A percentile compares a stretch with the other conserved stretches of the same genome.
These are phyloP conservation scores for Artomyces pyxidatus DNA, from an alignment of 768 basidiomycete genomes.

Conservation along the genomic window DNA sequence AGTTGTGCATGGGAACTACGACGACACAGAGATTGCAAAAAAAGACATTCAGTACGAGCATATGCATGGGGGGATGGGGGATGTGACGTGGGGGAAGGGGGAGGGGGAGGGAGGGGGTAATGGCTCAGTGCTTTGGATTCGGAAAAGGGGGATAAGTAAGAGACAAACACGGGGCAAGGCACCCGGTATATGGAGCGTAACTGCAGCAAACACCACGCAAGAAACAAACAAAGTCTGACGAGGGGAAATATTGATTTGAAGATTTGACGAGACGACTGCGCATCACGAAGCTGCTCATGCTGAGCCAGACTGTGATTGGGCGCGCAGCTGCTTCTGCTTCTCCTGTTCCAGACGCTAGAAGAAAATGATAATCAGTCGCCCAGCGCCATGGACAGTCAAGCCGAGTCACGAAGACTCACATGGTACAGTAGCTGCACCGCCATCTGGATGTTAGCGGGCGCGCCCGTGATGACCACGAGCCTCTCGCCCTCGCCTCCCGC, in stretches of 20 bases:
- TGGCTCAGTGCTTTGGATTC: background rate
- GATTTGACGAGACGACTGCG: background rate
- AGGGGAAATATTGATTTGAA: background rate
- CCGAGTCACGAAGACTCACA: conserved; percentile 34
- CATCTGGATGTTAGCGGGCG: conserved; percentile 90
- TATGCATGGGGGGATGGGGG: background rate
- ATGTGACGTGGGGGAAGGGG: background rate
- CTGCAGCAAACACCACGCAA: background rate
- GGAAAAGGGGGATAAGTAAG: background rate
- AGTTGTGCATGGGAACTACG: background rate
- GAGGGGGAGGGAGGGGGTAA: background rate
- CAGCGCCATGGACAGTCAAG: background rate
- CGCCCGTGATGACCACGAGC: conserved; percentile 95
- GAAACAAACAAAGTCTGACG: background rate
- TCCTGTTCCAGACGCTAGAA: conserved; percentile 76
- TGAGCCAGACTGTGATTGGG: conserved; percentile 2
- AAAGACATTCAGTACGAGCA: background rate
- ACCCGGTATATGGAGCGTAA: background rate
- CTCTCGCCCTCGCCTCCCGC: conserved; percentile 81
- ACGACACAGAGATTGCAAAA: background rate
- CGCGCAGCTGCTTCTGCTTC: conserved; percentile 72
- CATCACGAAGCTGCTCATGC: background rate
- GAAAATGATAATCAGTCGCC: background rate
- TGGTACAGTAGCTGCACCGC: conserved; percentile 89
- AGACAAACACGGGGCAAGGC: background rate